A percentile compares a stretch with the other conserved stretches of the same genome.
phyloP scores from a whole-genome alignment of 768 basidiomycete species.

The Lentinula detonsa region DNA sequence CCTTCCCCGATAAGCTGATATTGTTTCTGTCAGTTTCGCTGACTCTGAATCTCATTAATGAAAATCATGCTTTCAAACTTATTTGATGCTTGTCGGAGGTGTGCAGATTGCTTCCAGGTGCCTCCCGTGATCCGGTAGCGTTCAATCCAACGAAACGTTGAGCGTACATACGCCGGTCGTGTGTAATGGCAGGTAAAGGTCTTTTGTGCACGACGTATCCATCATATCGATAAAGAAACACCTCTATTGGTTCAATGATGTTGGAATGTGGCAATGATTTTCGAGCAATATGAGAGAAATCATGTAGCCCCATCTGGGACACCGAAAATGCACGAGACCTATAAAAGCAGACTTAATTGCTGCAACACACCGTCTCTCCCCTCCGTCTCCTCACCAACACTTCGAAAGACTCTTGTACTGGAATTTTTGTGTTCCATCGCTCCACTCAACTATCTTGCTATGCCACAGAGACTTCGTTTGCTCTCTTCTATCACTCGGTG shows the following conservation, averaged over 20 bases:
- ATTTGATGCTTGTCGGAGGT: too few relatives aligned
- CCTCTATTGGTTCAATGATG: neutral
- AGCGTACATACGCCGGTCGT: neutral
- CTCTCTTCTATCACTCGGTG: conserved; percentile 26
- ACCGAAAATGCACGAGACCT: neutral
- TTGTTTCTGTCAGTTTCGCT: neutral
- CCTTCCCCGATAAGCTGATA: too few relatives aligned
- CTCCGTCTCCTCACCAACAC: neutral
- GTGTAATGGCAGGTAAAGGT: neutral
- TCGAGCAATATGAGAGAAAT: neutral
- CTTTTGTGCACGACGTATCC: neutral
- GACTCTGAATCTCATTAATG: neutral
- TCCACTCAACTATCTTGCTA: conserved; percentile 24
- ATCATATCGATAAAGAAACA: neutral
- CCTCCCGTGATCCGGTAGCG: neutral
- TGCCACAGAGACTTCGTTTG: conserved; percentile 28
- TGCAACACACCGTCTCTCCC: neutral
- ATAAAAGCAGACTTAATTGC: neutral
- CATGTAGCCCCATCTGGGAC: neutral
- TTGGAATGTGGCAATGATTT: neutral
- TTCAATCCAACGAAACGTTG: neutral
- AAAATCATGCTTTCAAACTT: too few relatives aligned
- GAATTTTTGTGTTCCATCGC: conserved; percentile 17
- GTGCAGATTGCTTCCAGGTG: too few relatives aligned
- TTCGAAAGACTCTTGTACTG: neutral